A percentile compares a stretch with the other conserved stretches of the same genome.
These are phyloP conservation scores for Thalassiosira profunda DNA, from an alignment of 108 stramenopile genomes.

Conservation along the genomic window DNA sequence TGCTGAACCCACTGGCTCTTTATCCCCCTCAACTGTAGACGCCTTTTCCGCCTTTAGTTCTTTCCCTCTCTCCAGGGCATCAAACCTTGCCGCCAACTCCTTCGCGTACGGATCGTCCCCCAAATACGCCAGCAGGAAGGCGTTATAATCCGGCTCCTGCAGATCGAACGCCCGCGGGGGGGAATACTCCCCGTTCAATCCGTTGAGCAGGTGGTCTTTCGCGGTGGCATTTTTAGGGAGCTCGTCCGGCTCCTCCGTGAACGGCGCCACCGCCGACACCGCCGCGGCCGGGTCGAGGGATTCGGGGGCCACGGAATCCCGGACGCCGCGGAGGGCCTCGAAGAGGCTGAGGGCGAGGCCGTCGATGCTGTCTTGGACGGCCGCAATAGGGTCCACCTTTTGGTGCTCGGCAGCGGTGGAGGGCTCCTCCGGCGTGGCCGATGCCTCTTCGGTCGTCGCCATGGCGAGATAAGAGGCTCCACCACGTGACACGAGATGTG, in stretches of 20 bases:
- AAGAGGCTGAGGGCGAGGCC: slow-evolving; percentile 86
- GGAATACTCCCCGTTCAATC: slow-evolving; percentile 30
- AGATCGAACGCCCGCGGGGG: slow-evolving; percentile 34
- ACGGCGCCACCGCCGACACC: not conserved
- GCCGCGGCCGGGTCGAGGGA: slow-evolving; percentile 19
- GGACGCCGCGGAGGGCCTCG: slow-evolving; percentile 85
- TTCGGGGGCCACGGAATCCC: slow-evolving; percentile 86
- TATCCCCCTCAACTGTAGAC: not conserved
- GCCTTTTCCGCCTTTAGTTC: not conserved
- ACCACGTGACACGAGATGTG: too few species aligned
- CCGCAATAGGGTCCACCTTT: slow-evolving; percentile 83
- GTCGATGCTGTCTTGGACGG: slow-evolving; percentile 84
- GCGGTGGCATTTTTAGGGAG: slow-evolving; percentile 10
- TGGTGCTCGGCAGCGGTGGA: too few species aligned
- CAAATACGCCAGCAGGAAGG: slow-evolving; percentile 44
- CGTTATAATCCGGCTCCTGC: slow-evolving; percentile 45
- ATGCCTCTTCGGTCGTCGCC: too few species aligned
- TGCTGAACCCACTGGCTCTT: not conserved
- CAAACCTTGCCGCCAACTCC: slow-evolving; percentile 41
- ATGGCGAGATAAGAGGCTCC: too few species aligned
- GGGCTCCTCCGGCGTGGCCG: too few species aligned
- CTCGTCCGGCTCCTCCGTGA: slow-evolving; percentile 4
- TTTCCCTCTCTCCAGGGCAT: not conserved
- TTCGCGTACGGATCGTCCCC: slow-evolving; percentile 26
- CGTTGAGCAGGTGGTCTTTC: slow-evolving; percentile 5